Percentiles rank a stretch among this genome's conserved stretches.
Conservation (phyloP, 2,329 filamentous ascomycete species). For the Colletotrichum liriopes region DNA sequence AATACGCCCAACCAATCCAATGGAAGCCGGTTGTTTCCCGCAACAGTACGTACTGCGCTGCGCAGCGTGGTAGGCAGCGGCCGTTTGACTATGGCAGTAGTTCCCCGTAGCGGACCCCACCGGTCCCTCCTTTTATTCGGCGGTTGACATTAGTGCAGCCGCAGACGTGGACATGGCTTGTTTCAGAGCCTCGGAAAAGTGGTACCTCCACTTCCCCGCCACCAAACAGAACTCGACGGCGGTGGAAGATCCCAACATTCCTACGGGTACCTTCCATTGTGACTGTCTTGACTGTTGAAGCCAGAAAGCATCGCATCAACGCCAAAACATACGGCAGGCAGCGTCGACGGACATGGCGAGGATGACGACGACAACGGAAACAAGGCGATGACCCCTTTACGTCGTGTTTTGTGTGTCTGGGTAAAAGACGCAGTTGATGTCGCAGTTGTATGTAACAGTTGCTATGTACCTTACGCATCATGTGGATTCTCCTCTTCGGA, state of each 20-base stretch:
- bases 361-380: neutral
- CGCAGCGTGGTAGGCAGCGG: neutral
- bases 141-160: constrained; percentile 2
- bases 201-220: neutral
- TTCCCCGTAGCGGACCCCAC: constrained; percentile 1
- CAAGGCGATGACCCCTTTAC: too few relatives aligned
- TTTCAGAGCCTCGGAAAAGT: constrained; percentile 30
- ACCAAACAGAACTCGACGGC: neutral
- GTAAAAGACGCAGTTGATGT: neutral
- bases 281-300: neutral
- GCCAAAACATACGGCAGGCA: neutral
- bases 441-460: neutral
- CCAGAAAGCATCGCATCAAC: neutral
- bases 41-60: neutral
- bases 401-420: neutral
- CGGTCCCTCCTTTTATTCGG: neutral
- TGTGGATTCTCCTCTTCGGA: neutral
- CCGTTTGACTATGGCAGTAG: constrained; percentile 14
- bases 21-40: constrained; percentile 7
- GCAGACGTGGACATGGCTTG: constrained; percentile 30
- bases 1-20: neutral
- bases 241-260: neutral
- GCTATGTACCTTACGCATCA: neutral
- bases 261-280: neutral
- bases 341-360: neutral